A percentile compares a stretch with the other conserved stretches of the same genome.
These are phyloP conservation scores for Heritiera littoralis DNA, from an alignment of 345 rosid genomes.

Conservation along the genomic window DNA sequence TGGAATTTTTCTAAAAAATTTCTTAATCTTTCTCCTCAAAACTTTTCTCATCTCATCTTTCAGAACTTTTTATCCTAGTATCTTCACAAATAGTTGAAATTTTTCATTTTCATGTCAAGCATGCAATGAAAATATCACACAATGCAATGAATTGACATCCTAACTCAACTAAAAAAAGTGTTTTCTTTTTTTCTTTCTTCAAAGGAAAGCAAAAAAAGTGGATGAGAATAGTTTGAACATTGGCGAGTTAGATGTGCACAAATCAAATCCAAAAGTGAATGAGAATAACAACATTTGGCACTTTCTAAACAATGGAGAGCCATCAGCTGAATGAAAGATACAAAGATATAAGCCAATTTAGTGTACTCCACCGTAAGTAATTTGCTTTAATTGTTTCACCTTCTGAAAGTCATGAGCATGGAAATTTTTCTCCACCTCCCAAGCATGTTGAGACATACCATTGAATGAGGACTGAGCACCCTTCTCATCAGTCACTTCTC, in stretches of 20 bases:
- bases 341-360: not conserved
- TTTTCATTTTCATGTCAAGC: too few species aligned
- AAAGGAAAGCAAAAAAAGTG: not conserved
- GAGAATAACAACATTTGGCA: not conserved
- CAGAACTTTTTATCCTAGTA: too few species aligned
- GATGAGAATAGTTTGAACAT: not conserved
- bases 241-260: not conserved
- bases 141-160: too few species aligned
- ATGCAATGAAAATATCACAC: too few species aligned
- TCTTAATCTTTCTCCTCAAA: too few species aligned
- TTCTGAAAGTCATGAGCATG: conserved; percentile 51
- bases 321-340: not conserved
- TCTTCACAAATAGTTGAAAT: too few species aligned
- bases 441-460: conserved; percentile 89
- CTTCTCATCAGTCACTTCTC: conserved; percentile 80
- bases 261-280: not conserved
- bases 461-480: conserved; percentile 89
- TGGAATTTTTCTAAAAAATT: too few species aligned
- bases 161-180: too few species aligned
- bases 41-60: too few species aligned
- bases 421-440: conserved; percentile 90
- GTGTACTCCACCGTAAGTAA: conserved; percentile 32
- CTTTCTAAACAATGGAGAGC: not conserved
- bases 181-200: not conserved
- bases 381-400: conserved; percentile 66